Evolutionary conservation across 164 flowering plant species (phyloP).

Genomic region (Berberis vulgaris): DNA sequence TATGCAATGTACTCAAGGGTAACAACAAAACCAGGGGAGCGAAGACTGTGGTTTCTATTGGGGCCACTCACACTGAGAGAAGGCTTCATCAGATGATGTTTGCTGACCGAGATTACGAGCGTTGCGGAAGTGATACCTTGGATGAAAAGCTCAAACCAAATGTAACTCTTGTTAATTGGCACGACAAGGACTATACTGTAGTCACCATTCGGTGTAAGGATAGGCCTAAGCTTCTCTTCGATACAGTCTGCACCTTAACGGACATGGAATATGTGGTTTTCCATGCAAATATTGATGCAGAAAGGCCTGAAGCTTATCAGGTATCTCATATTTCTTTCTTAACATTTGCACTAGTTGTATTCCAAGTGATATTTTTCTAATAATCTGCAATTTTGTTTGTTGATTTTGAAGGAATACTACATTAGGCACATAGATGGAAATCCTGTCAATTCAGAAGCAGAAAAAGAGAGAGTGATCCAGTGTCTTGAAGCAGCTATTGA

Average conservation of each 20-base stretch:
- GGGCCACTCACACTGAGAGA: constrained; percentile 59
- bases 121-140: constrained; percentile 21
- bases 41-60: constrained; percentile 59
- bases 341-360: neutral
- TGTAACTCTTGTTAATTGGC: constrained; percentile 67
- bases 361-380: too few species aligned
- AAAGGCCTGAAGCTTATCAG: constrained; percentile 77
- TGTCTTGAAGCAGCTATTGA: constrained; percentile 93
- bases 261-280: constrained; percentile 96
- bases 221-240: constrained; percentile 85
- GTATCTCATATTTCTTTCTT: constrained; percentile 22
- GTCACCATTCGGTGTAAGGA: constrained; percentile 72
- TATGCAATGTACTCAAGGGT: constrained; percentile 67
- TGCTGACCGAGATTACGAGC: constrained; percentile 76
- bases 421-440: constrained; percentile 72
- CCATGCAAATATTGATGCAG: constrained; percentile 74
- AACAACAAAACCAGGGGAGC: constrained; percentile 54
- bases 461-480: constrained; percentile 63
- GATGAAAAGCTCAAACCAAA: constrained; percentile 49
- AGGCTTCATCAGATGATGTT: constrained; percentile 98
- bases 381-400: neutral
- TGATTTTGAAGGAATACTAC: constrained; percentile 55
- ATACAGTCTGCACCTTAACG: constrained; percentile 81
- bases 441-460: constrained; percentile 78
- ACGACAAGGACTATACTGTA: constrained; percentile 73